Percentiles rank a stretch among this genome's conserved stretches.
Conservation (phyloP, 164 flowering plant genomes). For the Berberis vulgaris region DNA sequence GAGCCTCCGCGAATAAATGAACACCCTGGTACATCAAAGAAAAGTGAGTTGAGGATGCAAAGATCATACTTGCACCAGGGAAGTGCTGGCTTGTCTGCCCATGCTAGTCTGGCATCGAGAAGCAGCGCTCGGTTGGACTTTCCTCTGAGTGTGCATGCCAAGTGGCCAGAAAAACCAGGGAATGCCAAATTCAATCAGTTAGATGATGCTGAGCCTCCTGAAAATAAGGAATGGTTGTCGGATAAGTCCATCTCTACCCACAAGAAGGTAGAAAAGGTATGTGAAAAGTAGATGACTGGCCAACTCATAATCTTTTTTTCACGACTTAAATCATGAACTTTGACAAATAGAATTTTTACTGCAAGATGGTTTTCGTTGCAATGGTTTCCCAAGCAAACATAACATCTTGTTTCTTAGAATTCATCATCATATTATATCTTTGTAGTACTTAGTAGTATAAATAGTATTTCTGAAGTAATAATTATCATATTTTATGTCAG, state of each 20-base stretch:
- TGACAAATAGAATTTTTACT: background rate
- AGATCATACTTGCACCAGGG: slow-evolving; percentile 31
- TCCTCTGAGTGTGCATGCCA: slow-evolving; percentile 13
- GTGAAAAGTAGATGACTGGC: slow-evolving; percentile 23
- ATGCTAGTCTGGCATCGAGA: slow-evolving; percentile 48
- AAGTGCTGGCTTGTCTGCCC: slow-evolving; percentile 32
- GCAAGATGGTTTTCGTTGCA: background rate
- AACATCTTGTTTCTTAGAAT: background rate
- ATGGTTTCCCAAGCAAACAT: background rate
- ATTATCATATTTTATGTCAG: no score
- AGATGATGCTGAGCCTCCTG: slow-evolving; percentile 33
- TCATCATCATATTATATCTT: no score
- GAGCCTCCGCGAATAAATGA: slow-evolving; percentile 37
- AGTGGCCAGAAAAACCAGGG: slow-evolving; percentile 25
- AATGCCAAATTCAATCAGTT: slow-evolving; percentile 18
- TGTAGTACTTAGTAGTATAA: no score
- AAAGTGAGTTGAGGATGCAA: slow-evolving; percentile 30
- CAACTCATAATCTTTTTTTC: background rate
- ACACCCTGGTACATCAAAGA: slow-evolving; percentile 19
- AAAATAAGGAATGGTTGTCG: slow-evolving; percentile 35
- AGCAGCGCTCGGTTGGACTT: slow-evolving; percentile 20
- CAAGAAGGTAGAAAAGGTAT: slow-evolving; percentile 33
- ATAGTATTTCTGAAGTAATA: no score
- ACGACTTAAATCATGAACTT: background rate
- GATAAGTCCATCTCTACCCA: slow-evolving; percentile 31